A percentile compares a stretch with the other conserved stretches of the same genome.
phyloP scores from a whole-genome alignment of 78 protist species.

The Dictyostelium purpureum region DNA sequence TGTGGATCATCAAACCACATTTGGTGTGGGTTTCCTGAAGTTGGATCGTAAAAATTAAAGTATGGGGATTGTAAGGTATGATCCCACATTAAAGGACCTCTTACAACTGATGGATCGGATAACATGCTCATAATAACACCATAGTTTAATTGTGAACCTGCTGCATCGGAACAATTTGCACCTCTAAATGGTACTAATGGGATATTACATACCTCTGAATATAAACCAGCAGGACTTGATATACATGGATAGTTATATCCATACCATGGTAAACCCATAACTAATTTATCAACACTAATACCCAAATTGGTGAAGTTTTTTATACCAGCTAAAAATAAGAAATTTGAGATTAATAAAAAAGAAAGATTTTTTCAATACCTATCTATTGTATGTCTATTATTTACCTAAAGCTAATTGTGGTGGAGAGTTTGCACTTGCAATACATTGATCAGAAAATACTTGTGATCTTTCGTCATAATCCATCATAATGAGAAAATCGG shows the following conservation, averaged over 20 bases:
- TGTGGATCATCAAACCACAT: constrained; percentile 74
- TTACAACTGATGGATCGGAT: neutral
- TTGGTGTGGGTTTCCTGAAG: neutral
- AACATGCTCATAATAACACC: neutral
- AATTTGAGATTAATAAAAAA: too few species aligned
- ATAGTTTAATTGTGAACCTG: constrained; percentile 71
- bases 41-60: constrained; percentile 42
- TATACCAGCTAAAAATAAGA: constrained; percentile 72
- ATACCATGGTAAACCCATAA: constrained; percentile 87
- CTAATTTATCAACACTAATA: constrained; percentile 21
- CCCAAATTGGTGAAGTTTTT: constrained; percentile 44
- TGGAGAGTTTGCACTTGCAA: constrained; percentile 78
- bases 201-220: constrained; percentile 8
- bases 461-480: constrained; percentile 82
- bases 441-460: constrained; percentile 45
- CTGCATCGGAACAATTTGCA: constrained; percentile 68
- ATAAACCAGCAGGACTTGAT: neutral
- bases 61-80: constrained; percentile 38
- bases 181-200: constrained; percentile 14
- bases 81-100: constrained; percentile 19
- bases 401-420: too few species aligned
- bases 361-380: too few species aligned
- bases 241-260: constrained; percentile 50
- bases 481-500: constrained; percentile 81
- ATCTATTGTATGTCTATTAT: too few species aligned